Evolutionary conservation across 2,329 filamentous ascomycete species (phyloP).

Genomic region (Rosellinia necatrix): DNA sequence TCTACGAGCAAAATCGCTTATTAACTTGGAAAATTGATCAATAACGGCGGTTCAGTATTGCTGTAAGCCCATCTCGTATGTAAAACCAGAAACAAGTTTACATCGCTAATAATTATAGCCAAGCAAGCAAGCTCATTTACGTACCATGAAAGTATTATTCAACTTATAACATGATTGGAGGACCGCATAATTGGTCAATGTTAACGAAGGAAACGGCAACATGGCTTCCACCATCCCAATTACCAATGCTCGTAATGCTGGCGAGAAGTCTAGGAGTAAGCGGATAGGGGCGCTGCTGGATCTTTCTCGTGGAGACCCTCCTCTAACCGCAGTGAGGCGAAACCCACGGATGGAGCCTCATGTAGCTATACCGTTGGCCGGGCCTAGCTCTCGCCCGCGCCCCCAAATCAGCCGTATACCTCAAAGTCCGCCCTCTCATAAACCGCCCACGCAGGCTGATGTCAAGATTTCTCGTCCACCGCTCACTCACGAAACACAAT

Average conservation of each 20-base stretch:
- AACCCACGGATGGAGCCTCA: slow-evolving; percentile 37
- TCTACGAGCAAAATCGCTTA: background rate
- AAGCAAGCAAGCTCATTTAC: background rate
- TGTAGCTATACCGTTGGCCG: slow-evolving; percentile 21
- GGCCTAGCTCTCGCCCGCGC: slow-evolving; percentile 34
- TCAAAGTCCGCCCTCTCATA: slow-evolving; percentile 41
- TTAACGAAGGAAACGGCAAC: slow-evolving; percentile 31
- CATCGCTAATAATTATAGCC: slow-evolving; percentile 13
- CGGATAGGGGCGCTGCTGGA: slow-evolving; percentile 38
- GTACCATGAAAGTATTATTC: slow-evolving; percentile 30
- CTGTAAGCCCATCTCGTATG: slow-evolving; percentile 9
- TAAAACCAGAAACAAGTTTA: background rate
- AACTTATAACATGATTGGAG: slow-evolving; percentile 33
- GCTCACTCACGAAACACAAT: slow-evolving; percentile 49
- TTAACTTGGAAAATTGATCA: background rate
- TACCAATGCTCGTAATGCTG: slow-evolving; percentile 33
- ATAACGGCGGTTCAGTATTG: background rate
- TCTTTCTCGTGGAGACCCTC: slow-evolving; percentile 34
- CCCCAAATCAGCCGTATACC: slow-evolving; percentile 44
- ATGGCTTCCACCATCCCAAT: slow-evolving; percentile 42
- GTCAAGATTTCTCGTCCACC: slow-evolving; percentile 40
- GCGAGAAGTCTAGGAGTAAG: slow-evolving; percentile 36
- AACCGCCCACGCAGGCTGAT: slow-evolving; percentile 21
- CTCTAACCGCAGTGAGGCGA: slow-evolving; percentile 30
- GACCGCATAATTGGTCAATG: slow-evolving; percentile 21